These are phyloP conservation scores for Xerocomellus intermedius DNA, from an alignment of 768 basidiomycete species.

Conservation along the genomic window DNA sequence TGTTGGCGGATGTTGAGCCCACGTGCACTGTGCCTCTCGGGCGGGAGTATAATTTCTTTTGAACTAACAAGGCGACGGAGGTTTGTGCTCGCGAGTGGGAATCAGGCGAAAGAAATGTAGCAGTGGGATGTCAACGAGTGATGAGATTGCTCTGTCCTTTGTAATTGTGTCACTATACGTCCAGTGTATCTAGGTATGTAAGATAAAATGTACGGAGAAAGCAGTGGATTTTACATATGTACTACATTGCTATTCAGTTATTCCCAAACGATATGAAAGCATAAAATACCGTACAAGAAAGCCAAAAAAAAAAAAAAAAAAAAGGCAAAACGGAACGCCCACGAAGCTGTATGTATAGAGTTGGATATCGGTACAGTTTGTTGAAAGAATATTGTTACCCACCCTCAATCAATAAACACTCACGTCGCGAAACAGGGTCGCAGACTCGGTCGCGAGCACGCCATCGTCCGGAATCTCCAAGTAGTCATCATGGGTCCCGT, in stretches of 20 bases:
- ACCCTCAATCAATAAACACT: slow-evolving; percentile 18
- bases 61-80: slow-evolving; percentile 15
- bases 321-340: not conserved
- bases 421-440: slow-evolving; percentile 19
- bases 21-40: slow-evolving; percentile 68
- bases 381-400: not conserved
- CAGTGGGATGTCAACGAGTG: not conserved
- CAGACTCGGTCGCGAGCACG: slow-evolving; percentile 20
- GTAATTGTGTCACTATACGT: slow-evolving; percentile 8
- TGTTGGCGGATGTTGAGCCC: slow-evolving; percentile 70
- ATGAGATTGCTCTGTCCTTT: slow-evolving; percentile 1
- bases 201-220: not conserved
- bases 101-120: not conserved
- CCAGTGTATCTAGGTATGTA: slow-evolving; percentile 3
- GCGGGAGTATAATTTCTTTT: slow-evolving; percentile 80
- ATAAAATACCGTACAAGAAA: slow-evolving; percentile 20
- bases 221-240: slow-evolving; percentile 1
- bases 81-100: not conserved
- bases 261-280: slow-evolving; percentile 17
- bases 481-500: slow-evolving; percentile 2
- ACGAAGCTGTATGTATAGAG: not conserved
- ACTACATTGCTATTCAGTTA: slow-evolving; percentile 15
- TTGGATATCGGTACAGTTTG: slow-evolving; percentile 9
- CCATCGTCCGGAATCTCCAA: slow-evolving; percentile 18
- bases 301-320: no score